Conservation (phyloP, 139 green algal species). For the Picochlorum sp. region DNA sequence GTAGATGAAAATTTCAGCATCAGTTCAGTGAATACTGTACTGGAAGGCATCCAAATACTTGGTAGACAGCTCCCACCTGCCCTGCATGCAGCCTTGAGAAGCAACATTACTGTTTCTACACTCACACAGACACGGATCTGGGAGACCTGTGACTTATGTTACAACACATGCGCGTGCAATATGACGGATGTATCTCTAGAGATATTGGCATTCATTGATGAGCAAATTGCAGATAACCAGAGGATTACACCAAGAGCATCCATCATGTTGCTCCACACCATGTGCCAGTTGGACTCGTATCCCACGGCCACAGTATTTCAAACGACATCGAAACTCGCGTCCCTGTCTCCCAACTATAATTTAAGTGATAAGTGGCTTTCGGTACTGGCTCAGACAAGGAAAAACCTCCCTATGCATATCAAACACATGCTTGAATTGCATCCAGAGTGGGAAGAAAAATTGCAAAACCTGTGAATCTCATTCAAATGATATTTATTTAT, state of each 20-base stretch:
- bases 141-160: no score
- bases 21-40: no score
- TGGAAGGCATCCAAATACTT: no score
- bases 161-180: not conserved
- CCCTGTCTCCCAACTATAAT: not conserved
- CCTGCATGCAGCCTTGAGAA: no score
- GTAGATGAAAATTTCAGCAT: no score
- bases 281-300: not conserved
- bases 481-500: not conserved
- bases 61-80: no score
- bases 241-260: not conserved
- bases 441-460: not conserved
- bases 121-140: no score
- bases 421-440: not conserved
- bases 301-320: not conserved
- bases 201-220: not conserved
- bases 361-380: not conserved
- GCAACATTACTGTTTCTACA: no score
- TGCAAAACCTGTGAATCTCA: not conserved
- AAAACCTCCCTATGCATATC: not conserved
- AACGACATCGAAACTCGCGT: not conserved
- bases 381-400: not conserved
- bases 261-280: slow-evolving; percentile 3
- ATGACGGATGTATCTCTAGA: not conserved
- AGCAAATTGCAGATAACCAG: not conserved